These are phyloP conservation scores for Globisporangium heterothallicum DNA, from an alignment of 352 stramenopile genomes.

Conservation along the genomic window DNA sequence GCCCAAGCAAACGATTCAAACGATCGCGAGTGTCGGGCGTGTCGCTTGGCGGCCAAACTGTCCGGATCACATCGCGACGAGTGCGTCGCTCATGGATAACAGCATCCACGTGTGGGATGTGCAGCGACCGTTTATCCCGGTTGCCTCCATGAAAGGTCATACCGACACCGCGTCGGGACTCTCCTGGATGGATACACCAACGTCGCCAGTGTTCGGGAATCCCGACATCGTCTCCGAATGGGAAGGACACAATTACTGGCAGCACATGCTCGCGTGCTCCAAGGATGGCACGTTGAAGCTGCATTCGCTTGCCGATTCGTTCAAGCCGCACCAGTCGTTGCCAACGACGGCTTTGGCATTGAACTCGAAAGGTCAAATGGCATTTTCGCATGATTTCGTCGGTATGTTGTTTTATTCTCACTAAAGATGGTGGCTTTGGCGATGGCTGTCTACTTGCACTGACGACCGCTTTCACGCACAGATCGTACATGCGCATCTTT, in stretches of 20 bases:
- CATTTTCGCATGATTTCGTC: constrained; percentile 80
- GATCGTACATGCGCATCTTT: constrained; percentile 79
- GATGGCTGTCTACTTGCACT: not conserved
- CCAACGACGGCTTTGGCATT: constrained; percentile 67
- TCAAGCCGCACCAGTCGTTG: constrained; percentile 78
- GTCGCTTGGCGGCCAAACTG: constrained; percentile 77
- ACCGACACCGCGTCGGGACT: constrained; percentile 79
- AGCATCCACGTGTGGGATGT: constrained; percentile 87
- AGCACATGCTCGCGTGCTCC: constrained; percentile 85
- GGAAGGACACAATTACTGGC: constrained; percentile 78
- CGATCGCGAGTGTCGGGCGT: constrained; percentile 78
- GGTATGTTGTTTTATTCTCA: constrained; percentile 28
- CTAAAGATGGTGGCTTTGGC: not conserved
- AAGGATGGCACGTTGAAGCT: constrained; percentile 86
- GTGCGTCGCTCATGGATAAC: constrained; percentile 81
- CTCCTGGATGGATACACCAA: constrained; percentile 78
- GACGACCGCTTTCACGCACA: constrained; percentile 16
- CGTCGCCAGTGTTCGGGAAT: constrained; percentile 23
- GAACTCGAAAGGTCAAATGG: constrained; percentile 75
- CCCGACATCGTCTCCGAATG: constrained; percentile 30
- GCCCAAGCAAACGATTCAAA: constrained; percentile 81
- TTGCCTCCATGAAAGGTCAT: constrained; percentile 84
- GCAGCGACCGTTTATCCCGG: constrained; percentile 76
- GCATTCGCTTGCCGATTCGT: constrained; percentile 75
- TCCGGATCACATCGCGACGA: constrained; percentile 79